Percentiles rank a stretch among this genome's conserved stretches.
phyloP scores from a whole-genome alignment of 805 yeast genomes.

The Candida manassasensis region DNA sequence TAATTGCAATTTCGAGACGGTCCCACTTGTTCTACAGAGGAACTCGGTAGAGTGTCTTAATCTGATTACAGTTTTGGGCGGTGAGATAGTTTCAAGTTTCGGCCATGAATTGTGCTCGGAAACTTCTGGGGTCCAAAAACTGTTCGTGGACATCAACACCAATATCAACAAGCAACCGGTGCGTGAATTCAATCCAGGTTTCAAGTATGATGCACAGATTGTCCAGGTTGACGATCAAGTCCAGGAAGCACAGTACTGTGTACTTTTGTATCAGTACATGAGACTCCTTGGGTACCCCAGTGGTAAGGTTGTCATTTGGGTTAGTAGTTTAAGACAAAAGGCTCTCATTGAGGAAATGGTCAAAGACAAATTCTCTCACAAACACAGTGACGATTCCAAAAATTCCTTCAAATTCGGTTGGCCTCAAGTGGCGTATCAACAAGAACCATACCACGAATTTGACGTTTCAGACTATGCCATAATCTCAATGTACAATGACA shows the following conservation, averaged over 20 bases:
- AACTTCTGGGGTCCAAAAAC: neutral
- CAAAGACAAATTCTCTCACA: constrained; percentile 5
- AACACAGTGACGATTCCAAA: constrained; percentile 4
- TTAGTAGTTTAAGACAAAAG: constrained; percentile 38
- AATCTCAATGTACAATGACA: constrained; percentile 13
- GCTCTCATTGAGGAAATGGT: constrained; percentile 39
- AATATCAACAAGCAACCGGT: neutral
- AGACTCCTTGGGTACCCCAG: constrained; percentile 39
- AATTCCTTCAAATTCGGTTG: constrained; percentile 7
- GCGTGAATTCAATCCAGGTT: constrained; percentile 29
- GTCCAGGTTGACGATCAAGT: constrained; percentile 8
- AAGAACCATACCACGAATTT: constrained; percentile 5
- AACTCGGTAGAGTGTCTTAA: neutral
- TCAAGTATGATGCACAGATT: constrained; percentile 15
- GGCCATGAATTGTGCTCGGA: neutral
- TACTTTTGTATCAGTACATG: constrained; percentile 44
- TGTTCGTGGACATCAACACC: neutral
- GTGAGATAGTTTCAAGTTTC: neutral
- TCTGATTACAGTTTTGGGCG: neutral
- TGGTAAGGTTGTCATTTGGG: constrained; percentile 35
- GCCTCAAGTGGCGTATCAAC: constrained; percentile 7
- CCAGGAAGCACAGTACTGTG: constrained; percentile 22
- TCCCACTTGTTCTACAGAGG: neutral
- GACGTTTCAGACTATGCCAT: constrained; percentile 5
- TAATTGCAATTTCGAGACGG: neutral